Evolutionary conservation across 805 yeast species (phyloP), one percentile per base, ranked within the genome.

Genomic region (Metschnikowia kofuensis): DNA sequence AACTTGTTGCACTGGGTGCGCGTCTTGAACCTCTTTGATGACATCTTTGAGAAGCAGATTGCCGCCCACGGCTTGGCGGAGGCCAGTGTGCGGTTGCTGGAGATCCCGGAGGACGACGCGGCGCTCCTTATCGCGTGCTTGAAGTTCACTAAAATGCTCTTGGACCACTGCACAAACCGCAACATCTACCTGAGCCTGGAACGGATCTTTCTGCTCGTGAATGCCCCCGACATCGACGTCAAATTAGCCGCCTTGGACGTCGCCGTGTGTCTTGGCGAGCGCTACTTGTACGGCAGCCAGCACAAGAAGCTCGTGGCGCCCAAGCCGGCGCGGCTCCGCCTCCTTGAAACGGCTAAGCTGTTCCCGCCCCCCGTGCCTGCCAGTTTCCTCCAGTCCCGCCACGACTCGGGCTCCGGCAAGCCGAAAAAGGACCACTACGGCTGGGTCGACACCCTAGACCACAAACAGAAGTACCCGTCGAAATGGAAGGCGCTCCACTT

Each of bases 1-100:
- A 86, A 88, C 56, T 66, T 92, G 32, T 77, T 77, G 51, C 84
- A 83, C 50, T 91, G 96, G 94, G 79, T 87, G 29, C 78, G 85
- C 0, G 81, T 88, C 1, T 70, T 92, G 57, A 86, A 89, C 64
- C 74, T 84, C 57, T 81, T 91, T 60, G 97, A 91, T 62, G 76
- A 72, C 11, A 75, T 88, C 7, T 68, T 88, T 45, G 86, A 82
- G 44, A 57, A 59, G 4, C 69, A 77, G 21, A 77, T 86, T 13
- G 67, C 67, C 7, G 80, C 80, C 51, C 85, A 88, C 58, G 71
- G 68, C 32, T 65, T 83, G 45, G 75, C 70, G 34, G 72, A 72
- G 12, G 77, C 76, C 15, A 58, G 66, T 45, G 77, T 81, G 4
- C 74, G 66, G 39, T 74, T 87, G 15, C 67, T 66, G 28, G 70